These are phyloP conservation scores for Phlyctochytrium bullatum DNA, from an alignment of 192 early-diverging fungal genomes.

Conservation along the genomic window DNA sequence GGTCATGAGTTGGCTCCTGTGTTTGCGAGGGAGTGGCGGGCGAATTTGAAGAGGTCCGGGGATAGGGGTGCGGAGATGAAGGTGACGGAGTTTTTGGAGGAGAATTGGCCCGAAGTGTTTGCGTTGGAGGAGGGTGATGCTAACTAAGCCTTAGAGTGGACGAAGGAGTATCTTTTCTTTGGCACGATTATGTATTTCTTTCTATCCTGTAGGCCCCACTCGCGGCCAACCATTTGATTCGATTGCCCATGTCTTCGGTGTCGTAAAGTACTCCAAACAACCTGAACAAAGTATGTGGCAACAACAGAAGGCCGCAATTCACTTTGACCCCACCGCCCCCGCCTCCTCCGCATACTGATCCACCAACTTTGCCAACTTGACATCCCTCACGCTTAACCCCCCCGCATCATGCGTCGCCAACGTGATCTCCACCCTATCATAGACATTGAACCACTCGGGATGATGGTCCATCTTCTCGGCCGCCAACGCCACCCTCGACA, in stretches of 20 bases:
- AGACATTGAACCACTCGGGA: constrained; percentile 88
- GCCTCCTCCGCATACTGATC: constrained; percentile 35
- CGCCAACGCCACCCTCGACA: constrained; percentile 83
- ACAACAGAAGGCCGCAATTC: too few relatives aligned
- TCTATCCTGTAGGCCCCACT: too few relatives aligned
- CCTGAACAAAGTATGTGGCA: too few relatives aligned
- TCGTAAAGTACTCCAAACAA: too few relatives aligned
- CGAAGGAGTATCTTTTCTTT: too few relatives aligned
- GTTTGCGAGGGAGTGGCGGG: not conserved
- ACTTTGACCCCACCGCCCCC: too few relatives aligned
- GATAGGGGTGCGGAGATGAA: not conserved
- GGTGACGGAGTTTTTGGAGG: constrained; percentile 23
- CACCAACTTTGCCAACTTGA: constrained; percentile 57
- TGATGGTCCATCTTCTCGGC: constrained; percentile 96
- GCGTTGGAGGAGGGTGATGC: constrained; percentile 3
- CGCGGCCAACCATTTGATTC: too few relatives aligned
- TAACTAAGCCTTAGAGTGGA: not conserved
- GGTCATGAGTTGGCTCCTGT: constrained; percentile 3
- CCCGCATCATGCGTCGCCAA: constrained; percentile 88
- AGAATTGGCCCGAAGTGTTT: constrained; percentile 24
- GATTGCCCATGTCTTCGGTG: too few relatives aligned
- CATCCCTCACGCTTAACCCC: constrained; percentile 73
- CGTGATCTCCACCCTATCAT: constrained; percentile 87
- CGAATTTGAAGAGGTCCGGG: not conserved
- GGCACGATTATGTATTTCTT: too few relatives aligned